These are phyloP conservation scores for Juglanconis sp. DNA, from an alignment of 2,329 filamentous ascomycete genomes.

Conservation along the genomic window DNA sequence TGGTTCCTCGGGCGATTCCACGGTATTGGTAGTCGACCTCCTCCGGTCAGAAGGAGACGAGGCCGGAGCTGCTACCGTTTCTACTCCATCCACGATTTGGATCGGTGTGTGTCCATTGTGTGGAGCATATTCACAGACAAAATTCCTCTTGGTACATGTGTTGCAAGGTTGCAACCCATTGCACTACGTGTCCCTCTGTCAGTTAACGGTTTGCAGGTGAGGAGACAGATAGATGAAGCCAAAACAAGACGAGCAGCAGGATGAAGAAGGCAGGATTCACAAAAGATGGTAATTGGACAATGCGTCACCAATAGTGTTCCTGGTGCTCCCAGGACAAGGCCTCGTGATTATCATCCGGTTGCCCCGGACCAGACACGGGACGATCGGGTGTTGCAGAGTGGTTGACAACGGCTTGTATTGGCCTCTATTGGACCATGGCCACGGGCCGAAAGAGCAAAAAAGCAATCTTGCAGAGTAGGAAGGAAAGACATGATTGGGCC, in stretches of 20 bases:
- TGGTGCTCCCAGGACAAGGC: too few species aligned
- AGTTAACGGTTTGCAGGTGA: neutral
- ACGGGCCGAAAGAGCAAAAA: neutral
- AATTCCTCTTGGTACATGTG: conserved; percentile 53
- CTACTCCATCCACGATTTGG: conserved; percentile 18
- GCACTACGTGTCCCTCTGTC: conserved; percentile 41
- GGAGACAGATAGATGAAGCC: neutral
- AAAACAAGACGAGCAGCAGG: too few species aligned
- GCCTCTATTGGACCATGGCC: conserved; percentile 5
- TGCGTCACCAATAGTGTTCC: too few species aligned
- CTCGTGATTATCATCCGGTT: neutral
- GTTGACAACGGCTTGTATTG: too few species aligned
- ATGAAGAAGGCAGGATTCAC: too few species aligned
- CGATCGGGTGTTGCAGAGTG: too few species aligned
- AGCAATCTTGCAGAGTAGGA: neutral
- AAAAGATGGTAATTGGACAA: too few species aligned
- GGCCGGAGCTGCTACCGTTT: conserved; percentile 26
- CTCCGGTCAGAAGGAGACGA: conserved; percentile 22
- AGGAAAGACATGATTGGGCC: neutral
- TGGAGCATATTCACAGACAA: conserved; percentile 42
- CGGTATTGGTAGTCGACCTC: conserved; percentile 6
- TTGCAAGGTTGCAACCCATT: conserved; percentile 57
- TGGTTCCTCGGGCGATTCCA: conserved; percentile 5
- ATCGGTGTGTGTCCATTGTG: conserved; percentile 20
- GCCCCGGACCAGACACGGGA: too few species aligned